Evolutionary conservation across 1,284 basidiomycete species (phyloP), one percentile per base, ranked within the genome.

Genomic region (Pterulicium gracile): DNA sequence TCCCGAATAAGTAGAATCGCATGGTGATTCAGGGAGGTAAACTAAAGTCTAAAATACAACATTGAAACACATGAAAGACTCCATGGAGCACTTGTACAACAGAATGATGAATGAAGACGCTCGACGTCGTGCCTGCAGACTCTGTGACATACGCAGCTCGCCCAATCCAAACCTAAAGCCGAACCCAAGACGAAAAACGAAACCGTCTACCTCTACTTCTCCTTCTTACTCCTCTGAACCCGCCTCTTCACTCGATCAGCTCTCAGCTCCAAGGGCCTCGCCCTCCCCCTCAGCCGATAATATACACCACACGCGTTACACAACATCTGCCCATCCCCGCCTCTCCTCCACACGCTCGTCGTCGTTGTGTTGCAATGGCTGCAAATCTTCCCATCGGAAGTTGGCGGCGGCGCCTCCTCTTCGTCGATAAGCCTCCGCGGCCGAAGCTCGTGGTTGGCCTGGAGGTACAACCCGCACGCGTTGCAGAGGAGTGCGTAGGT

Each of bases 401-500:
- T 13, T 17, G 36, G 36, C 5, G 36, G 36, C 15, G 15, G 36
- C 7, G 15, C 36, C 15, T 39, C 36, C 7, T 39, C 36, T 5
- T 39, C 36, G 4, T 39, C 36, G 36, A 39, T 39, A 7, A 39
- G 36, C 36, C 36, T 5, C 4, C 36, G 36, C 4, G 36, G 36
- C 15, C 36, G 36, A 13, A 39, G 36, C 19, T 39, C 36, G 15
- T 39, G n/a, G 36, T 39, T 39, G 15, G 36, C 36, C 15, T 39
- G 36, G n/a, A 39, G 15, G 15, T 39, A 39, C 15, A 39, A 18
- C 5, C 88, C 88, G 64, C 88, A 91, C 47, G 87, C 84, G 61
- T 90, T 91, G 67, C 88, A 91, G 56, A 89, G 77, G n/a, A 39
- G 19, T 35, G 81, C 75, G 60, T 81, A 83, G 47, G 88, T 88